Percentiles rank a stretch among this genome's conserved stretches.
Conservation (phyloP, 257 asterid genomes). For the Solanum ahanhuiri region DNA sequence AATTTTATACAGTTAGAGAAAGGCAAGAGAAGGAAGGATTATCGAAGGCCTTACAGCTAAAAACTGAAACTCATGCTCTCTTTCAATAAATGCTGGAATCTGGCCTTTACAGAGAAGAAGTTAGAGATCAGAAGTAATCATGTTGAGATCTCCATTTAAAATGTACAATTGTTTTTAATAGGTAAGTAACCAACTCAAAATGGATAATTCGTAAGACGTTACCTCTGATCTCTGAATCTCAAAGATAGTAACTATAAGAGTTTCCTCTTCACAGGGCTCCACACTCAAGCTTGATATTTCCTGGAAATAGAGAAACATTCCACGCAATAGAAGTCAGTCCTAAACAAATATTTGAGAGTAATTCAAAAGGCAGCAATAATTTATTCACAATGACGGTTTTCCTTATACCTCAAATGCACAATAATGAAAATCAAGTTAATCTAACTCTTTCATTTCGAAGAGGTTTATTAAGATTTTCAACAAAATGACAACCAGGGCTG, state of each 20-base stretch:
- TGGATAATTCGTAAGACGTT: constrained; percentile 4
- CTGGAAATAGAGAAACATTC: constrained; percentile 19
- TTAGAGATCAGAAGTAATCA: constrained; percentile 3
- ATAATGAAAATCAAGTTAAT: neutral
- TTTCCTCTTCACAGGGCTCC: constrained; percentile 77
- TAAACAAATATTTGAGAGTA: neutral
- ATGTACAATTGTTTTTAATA: neutral
- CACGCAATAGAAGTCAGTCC: neutral
- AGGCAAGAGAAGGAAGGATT: neutral
- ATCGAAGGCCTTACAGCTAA: constrained; percentile 57
- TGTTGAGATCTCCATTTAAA: neutral
- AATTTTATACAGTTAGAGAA: neutral
- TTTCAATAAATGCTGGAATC: constrained; percentile 84
- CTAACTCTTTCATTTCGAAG: neutral
- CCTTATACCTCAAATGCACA: neutral
- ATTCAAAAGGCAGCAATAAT: neutral
- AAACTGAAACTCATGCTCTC: constrained; percentile 96
- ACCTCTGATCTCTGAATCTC: constrained; percentile 93
- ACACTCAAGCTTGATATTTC: constrained; percentile 96
- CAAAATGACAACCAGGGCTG: neutral
- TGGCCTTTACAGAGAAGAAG: constrained; percentile 27
- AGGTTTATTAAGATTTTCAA: neutral
- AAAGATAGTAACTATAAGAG: constrained; percentile 61
- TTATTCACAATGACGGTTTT: neutral
- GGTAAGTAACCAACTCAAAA: neutral